Percentiles rank a stretch among this genome's conserved stretches.
These are phyloP conservation scores for Typha latifolia DNA, from an alignment of 176 grass and related monocot genomes.

Conservation along the genomic window DNA sequence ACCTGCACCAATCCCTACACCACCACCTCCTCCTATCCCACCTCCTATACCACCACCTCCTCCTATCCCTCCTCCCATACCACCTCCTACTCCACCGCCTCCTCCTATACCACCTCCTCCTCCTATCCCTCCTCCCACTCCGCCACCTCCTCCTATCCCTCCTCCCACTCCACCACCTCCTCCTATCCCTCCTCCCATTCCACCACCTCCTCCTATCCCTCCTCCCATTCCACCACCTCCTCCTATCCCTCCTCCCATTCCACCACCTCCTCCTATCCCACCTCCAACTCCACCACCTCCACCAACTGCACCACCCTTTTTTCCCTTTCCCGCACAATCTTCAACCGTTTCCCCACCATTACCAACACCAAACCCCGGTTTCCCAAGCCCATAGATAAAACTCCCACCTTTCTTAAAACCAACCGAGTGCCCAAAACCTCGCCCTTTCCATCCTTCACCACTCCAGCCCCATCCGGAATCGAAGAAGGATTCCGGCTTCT, in stretches of 20 bases:
- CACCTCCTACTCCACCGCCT: constrained; percentile 2
- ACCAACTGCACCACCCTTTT: constrained; percentile 7
- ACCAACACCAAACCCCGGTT: background rate
- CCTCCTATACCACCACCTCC: constrained; percentile 6
- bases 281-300: background rate
- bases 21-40: constrained; percentile 5
- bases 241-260: constrained; percentile 13
- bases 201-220: constrained; percentile 4
- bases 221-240: background rate
- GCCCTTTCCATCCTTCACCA: background rate
- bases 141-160: background rate
- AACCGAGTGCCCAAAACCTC: background rate
- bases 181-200: constrained; percentile 7
- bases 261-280: constrained; percentile 1
- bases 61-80: constrained; percentile 3
- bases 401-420: background rate
- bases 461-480: background rate
- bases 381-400: background rate
- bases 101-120: constrained; percentile 1
- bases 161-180: background rate
- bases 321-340: constrained; percentile 22
- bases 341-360: background rate
- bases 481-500: background rate
- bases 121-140: background rate
- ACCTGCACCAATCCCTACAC: background rate